Base-by-base conservation (phyloP, 352 stramenopile genomes). In the Albugo candida region DNA sequence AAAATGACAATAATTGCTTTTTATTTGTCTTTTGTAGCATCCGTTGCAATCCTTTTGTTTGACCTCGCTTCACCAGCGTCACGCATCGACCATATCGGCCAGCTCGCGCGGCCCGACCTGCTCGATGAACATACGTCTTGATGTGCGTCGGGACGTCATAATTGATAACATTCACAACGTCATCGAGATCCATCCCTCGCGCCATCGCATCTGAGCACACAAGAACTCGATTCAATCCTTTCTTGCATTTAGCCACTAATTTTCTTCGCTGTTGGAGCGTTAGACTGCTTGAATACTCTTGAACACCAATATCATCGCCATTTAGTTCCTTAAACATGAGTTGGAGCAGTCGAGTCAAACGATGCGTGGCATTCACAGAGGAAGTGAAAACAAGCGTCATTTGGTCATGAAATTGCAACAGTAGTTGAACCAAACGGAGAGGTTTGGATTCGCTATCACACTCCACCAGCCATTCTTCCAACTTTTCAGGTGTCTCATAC, bases 301-400 rank as follows among this genome's bases (percentile, higher is more conserved):
- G 74, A 10, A 43, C 38, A 2, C 43, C 19, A 8, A 24, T 8
- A 43, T 24, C 39, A 24, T 24, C 39, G 18, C 8, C 39, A 24
- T 8, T 43, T 10, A 10, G 20, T 31, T 31, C 24, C 13, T 41
- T 31, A 5, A 45, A 19, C 49, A 75, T 77, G 37, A 97, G 69
- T 56, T 98, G 89, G 24, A 98, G 67, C 41, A 99, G 60, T 20
- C 86, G 70, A 13, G 84, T 77, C n/a, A 98, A 67, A 38, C 94
- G 83, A 64, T 97, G 92, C 12, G 93, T 97, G 13, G 93, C 95
- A 62, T 97, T 95, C 12, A 98, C 72, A 52, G 89, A 97, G 11
- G 85, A 86, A 13, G 92, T 96, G 63, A 98, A 98, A 5, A 98
- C 81, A 49, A 98, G 89, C 41, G 83, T 80, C 19, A 95, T 62